phyloP scores from a whole-genome alignment of 2,329 filamentous ascomycete species.

The Aspergillus candidus region DNA sequence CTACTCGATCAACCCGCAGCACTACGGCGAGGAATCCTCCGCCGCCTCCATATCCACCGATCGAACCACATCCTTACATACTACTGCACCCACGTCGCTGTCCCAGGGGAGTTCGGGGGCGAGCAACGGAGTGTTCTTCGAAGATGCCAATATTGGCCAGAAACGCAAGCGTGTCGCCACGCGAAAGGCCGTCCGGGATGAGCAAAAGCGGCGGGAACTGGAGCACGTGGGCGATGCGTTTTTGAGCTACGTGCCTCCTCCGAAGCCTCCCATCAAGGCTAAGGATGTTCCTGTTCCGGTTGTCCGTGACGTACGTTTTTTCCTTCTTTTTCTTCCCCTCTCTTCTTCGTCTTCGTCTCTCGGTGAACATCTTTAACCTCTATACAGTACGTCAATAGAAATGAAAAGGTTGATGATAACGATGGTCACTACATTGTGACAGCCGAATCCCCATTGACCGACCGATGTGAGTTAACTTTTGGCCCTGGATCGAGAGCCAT shows the following conservation, averaged over 20 bases:
- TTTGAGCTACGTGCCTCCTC: conserved; percentile 76
- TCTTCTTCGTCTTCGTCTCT: background rate
- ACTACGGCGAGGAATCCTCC: conserved; percentile 59
- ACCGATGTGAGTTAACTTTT: conserved; percentile 66
- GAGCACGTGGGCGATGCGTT: conserved; percentile 66
- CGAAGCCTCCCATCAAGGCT: conserved; percentile 84
- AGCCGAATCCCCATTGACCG: conserved; percentile 76
- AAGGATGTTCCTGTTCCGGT: conserved; percentile 64
- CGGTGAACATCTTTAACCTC: conserved; percentile 5
- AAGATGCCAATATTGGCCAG: conserved; percentile 65
- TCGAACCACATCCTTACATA: conserved; percentile 75
- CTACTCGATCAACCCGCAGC: conserved; percentile 68
- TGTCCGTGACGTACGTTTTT: conserved; percentile 50
- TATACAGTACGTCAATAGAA: conserved; percentile 43
- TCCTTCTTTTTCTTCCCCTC: background rate
- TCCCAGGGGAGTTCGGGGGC: conserved; percentile 52
- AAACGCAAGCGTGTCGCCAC: conserved; percentile 78
- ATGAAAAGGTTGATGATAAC: conserved; percentile 83
- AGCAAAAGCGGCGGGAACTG: conserved; percentile 70
- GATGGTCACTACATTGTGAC: conserved; percentile 96
- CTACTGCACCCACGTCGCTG: conserved; percentile 82
- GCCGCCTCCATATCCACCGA: conserved; percentile 74
- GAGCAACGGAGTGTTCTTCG: conserved; percentile 57
- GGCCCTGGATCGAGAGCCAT: background rate
- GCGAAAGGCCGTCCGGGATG: conserved; percentile 72